These are phyloP conservation scores for Suillus luteus DNA, from an alignment of 768 basidiomycete genomes.

Conservation along the genomic window DNA sequence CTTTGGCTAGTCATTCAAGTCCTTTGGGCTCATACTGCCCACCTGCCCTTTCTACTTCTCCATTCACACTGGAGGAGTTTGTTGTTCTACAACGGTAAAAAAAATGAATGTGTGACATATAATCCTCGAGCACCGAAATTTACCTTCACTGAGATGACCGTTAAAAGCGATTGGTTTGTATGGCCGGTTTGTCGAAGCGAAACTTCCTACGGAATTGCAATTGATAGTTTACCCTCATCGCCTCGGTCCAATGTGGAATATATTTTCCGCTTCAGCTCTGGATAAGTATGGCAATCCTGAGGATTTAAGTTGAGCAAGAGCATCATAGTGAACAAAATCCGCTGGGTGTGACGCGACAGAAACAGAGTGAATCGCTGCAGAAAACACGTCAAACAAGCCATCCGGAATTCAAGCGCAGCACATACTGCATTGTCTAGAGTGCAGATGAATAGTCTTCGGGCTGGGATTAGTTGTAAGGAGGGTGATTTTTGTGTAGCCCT, in stretches of 20 bases:
- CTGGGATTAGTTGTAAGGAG: conserved; percentile 79
- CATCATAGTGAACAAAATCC: conserved; percentile 79
- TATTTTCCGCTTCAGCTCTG: conserved; percentile 89
- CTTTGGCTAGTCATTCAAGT: too few species aligned
- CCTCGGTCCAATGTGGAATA: conserved; percentile 89
- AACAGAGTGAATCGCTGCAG: conserved; percentile 68
- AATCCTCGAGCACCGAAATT: conserved; percentile 16
- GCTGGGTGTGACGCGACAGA: conserved; percentile 71
- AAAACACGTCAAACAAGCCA: conserved; percentile 26
- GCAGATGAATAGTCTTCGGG: conserved; percentile 81
- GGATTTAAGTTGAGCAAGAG: conserved; percentile 66
- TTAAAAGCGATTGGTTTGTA: conserved; percentile 38
- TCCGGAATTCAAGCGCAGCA: conserved; percentile 23
- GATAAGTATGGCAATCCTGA: conserved; percentile 83
- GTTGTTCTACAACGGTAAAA: too few species aligned
- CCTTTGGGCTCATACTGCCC: too few species aligned
- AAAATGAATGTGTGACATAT: conserved; percentile 14
- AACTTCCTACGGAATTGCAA: conserved; percentile 79
- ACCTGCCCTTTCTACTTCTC: too few species aligned
- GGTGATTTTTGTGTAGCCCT: conserved; percentile 96
- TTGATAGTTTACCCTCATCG: conserved; percentile 93
- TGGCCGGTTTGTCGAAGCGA: conserved; percentile 61
- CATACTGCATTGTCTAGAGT: conserved; percentile 87
- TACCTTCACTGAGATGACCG: conserved; percentile 59
- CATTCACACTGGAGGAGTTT: too few species aligned